Percentiles rank a stretch among this genome's conserved stretches.
Conservation (phyloP, 495 filamentous ascomycete genomes). For the Xylaria bambusicola region DNA sequence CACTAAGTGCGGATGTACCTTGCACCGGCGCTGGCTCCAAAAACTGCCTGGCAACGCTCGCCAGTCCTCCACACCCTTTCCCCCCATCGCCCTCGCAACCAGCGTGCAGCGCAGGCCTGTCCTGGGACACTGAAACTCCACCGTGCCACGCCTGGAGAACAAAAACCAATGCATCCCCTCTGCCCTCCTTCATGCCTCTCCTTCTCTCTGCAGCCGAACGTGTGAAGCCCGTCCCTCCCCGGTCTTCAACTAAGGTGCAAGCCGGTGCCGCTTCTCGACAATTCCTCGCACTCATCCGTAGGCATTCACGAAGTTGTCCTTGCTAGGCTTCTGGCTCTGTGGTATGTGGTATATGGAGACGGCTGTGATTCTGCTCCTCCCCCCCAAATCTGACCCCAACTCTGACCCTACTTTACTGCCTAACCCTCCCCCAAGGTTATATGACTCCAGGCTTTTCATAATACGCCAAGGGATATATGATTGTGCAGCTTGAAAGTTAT, state of each 20-base stretch:
- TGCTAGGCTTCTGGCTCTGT: slow-evolving; percentile 9
- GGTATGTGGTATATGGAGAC: not conserved
- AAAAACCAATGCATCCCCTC: slow-evolving; percentile 20
- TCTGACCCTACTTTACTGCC: not conserved
- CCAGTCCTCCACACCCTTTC: slow-evolving; percentile 2
- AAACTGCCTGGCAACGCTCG: slow-evolving; percentile 20
- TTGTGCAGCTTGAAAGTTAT: too few relatives aligned
- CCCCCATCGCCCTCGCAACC: slow-evolving; percentile 21
- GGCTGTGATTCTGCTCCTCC: not conserved
- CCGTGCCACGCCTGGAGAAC: slow-evolving; percentile 15
- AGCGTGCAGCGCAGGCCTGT: slow-evolving; percentile 2
- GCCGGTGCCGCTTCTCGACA: slow-evolving; percentile 9
- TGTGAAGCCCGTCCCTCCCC: slow-evolving; percentile 5
- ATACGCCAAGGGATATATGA: too few relatives aligned
- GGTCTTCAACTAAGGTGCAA: slow-evolving; percentile 6
- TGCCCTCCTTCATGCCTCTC: slow-evolving; percentile 8
- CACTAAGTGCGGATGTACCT: too few relatives aligned
- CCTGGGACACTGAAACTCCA: slow-evolving; percentile 17
- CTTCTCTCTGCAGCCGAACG: slow-evolving; percentile 17
- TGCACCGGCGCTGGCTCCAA: too few relatives aligned
- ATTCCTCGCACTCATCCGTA: not conserved
- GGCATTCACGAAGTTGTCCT: slow-evolving; percentile 11
- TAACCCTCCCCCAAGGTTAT: too few relatives aligned
- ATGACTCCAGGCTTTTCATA: too few relatives aligned
- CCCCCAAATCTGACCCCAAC: not conserved